Percentiles rank a stretch among this genome's conserved stretches.
phyloP scores from a whole-genome alignment of 2,329 filamentous ascomycete species.

The Aspergillus sojae region DNA sequence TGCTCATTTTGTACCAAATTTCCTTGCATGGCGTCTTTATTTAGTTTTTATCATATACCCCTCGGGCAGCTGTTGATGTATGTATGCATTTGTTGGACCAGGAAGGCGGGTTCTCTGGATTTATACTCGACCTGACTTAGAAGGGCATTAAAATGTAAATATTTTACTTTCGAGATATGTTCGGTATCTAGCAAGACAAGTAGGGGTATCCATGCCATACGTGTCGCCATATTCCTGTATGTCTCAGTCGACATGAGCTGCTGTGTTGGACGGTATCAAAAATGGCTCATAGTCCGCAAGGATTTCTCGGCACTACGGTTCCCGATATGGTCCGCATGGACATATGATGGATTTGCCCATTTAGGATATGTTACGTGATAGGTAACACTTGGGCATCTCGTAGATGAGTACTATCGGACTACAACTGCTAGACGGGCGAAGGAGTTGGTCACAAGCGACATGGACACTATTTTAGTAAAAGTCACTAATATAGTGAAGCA shows the following conservation, averaged over 20 bases:
- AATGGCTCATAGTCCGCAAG: background rate
- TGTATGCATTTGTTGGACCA: constrained; percentile 22
- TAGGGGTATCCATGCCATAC: background rate
- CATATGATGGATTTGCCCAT: background rate
- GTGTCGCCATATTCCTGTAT: background rate
- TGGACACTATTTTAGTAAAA: background rate
- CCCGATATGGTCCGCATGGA: background rate
- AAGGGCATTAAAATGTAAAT: background rate
- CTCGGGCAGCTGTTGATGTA: constrained; percentile 24
- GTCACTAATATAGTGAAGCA: no score
- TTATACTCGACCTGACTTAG: constrained; percentile 1
- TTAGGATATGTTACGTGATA: background rate
- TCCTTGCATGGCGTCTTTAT: constrained; percentile 22
- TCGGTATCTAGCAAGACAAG: background rate
- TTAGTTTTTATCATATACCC: constrained; percentile 30
- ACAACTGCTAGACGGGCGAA: no score
- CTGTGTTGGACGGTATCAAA: background rate
- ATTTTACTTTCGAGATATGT: constrained; percentile 7
- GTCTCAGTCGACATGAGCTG: background rate
- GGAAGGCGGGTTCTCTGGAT: constrained; percentile 9
- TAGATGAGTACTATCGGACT: no score
- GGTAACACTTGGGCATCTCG: background rate
- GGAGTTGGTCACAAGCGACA: background rate
- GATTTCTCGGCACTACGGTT: background rate
- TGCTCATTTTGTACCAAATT: constrained; percentile 15